These are phyloP conservation scores for Penicillium sp. DNA, from an alignment of 2,329 filamentous ascomycete genomes.

Conservation along the genomic window DNA sequence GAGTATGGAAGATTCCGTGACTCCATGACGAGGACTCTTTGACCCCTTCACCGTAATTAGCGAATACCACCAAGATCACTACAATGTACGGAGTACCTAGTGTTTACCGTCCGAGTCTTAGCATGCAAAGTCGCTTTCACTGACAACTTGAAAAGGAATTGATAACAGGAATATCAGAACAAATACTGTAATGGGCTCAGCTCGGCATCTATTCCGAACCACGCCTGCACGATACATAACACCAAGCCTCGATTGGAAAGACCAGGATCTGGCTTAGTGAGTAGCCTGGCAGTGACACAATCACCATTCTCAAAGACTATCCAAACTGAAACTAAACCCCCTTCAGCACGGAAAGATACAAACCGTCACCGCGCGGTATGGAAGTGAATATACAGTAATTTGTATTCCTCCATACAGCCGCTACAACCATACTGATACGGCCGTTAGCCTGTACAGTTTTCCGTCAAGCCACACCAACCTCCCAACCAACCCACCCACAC, in stretches of 20 bases:
- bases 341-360: neutral
- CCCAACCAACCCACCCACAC: slow-evolving; percentile 4
- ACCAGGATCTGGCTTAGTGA: neutral
- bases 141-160: no score
- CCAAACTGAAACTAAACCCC: neutral
- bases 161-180: neutral
- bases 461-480: slow-evolving; percentile 6
- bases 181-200: neutral
- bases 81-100: neutral
- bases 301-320: neutral
- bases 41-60: neutral
- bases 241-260: neutral
- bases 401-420: neutral
- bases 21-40: neutral
- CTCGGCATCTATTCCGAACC: neutral
- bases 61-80: neutral
- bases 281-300: neutral
- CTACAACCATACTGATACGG: neutral
- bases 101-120: neutral
- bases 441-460: neutral
- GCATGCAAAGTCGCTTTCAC: neutral
- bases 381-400: neutral
- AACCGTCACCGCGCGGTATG: no score
- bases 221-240: neutral
- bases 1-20: neutral